Evolutionary conservation across 768 basidiomycete species (phyloP).

Genomic region (Suillus sp.): DNA sequence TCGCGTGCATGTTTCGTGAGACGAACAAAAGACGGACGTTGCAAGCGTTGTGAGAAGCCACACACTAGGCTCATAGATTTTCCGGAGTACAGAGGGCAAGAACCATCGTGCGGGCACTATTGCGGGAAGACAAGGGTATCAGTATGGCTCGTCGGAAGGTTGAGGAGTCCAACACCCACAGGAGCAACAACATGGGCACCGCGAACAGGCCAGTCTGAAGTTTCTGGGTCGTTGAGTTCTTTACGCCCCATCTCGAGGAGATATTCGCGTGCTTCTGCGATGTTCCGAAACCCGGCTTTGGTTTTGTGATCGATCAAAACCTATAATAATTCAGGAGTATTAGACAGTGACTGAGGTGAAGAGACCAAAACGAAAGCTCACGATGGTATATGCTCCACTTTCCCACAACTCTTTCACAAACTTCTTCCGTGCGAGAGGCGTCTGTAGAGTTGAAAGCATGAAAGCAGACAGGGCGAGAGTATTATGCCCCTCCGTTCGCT

Average conservation of each 20-base stretch:
- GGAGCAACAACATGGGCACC: conserved; percentile 90
- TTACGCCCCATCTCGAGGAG: conserved; percentile 65
- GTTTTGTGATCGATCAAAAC: conserved; percentile 87
- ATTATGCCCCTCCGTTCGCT: conserved; percentile 45
- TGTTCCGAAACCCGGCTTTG: conserved; percentile 69
- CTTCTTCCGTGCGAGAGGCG: conserved; percentile 58
- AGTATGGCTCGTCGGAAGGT: conserved; percentile 11
- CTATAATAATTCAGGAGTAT: conserved; percentile 38
- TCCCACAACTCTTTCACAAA: conserved; percentile 89
- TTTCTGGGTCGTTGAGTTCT: conserved; percentile 53
- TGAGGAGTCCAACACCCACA: conserved; percentile 45
- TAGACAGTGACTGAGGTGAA: neutral
- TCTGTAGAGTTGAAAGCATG: conserved; percentile 72
- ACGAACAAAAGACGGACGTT: conserved; percentile 83
- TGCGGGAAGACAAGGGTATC: conserved; percentile 10
- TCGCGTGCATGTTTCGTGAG: conserved; percentile 82
- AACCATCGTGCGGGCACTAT: conserved; percentile 89
- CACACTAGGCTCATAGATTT: conserved; percentile 61
- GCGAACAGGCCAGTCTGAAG: conserved; percentile 36
- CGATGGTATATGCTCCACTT: conserved; percentile 83
- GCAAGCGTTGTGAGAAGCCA: conserved; percentile 85
- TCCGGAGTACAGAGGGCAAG: conserved; percentile 75
- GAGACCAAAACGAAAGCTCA: conserved; percentile 35
- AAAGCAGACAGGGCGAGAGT: conserved; percentile 85
- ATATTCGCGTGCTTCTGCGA: conserved; percentile 77